Evolutionary conservation across 257 asterid species (phyloP), one percentile per base, ranked within the genome.

Genomic region (Eucommia ulmoides): DNA sequence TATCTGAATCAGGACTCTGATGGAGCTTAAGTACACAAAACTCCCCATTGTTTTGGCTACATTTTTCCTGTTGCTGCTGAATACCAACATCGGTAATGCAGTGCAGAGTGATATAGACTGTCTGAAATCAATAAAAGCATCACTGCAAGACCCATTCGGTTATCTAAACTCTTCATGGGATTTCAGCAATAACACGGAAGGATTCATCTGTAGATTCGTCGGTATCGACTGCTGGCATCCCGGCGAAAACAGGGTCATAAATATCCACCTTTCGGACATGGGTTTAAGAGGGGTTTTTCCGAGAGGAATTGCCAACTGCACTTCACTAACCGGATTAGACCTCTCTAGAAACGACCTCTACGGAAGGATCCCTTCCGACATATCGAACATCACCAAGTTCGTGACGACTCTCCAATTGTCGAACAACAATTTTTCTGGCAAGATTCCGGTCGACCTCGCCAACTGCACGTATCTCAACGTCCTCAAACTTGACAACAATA

Each of bases 221-320:
- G 95, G 95, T 54, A 41, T 88, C 20, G 80, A 77, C 0, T 83
- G 97, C 62, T 84, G 95, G 97, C 95, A 88, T 46, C 72, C 66
- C 0, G 75, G 71, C 18, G 92, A 84, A 50, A 88, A 60, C 61
- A 79, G 41, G 68, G 84, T 88, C 52, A 19, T 88, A 42, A 83
- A 77, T 51, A 67, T 88, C 68, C 69, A 53, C 0, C 66, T 88
- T 44, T 22, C 72, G 0, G 71, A 63, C 64, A 83, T 84, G 93
- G 80, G 88, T 14, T 95, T 88, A 52, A 54, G 52, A 75, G 97
- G 97, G 7, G 74, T 52, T 61, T 88, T 84, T 65, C 97, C 97
- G 1, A 54, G 50, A 2, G 97, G 93, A 11, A 49, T 88, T 19
- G 7, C 22, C 5, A 46, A 55, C 12, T 88, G 97, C 57, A 5